Evolutionary conservation across 495 filamentous ascomycete species (phyloP).

Genomic region (Aspergillus taichungensis): DNA sequence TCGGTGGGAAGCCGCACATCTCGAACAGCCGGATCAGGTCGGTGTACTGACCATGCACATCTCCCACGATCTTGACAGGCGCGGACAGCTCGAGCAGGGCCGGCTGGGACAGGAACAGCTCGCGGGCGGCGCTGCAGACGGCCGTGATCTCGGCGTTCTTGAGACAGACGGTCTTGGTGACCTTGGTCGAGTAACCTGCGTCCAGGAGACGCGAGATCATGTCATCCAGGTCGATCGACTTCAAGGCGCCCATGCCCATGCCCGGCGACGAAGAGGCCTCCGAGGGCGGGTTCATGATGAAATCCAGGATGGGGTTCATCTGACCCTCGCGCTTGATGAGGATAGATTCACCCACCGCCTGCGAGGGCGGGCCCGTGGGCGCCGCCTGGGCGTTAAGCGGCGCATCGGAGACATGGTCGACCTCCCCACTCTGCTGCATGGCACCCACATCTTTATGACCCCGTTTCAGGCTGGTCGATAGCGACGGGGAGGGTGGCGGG

Average conservation of each 20-base stretch:
- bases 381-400: constrained; percentile 57
- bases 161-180: constrained; percentile 92
- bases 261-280: constrained; percentile 35
- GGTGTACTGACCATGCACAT: constrained; percentile 97
- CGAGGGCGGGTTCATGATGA: constrained; percentile 33
- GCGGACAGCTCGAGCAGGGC: constrained; percentile 84
- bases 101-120: constrained; percentile 86
- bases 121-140: constrained; percentile 78
- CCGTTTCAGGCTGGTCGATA: constrained; percentile 65
- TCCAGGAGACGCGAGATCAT: constrained; percentile 93
- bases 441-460: constrained; percentile 71
- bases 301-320: constrained; percentile 52
- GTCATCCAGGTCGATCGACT: constrained; percentile 88
- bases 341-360: constrained; percentile 48
- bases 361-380: constrained; percentile 32
- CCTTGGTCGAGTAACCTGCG: constrained; percentile 90
- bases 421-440: constrained; percentile 79
- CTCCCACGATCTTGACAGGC: constrained; percentile 98
- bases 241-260: constrained; percentile 60
- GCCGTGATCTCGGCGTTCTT: constrained; percentile 97
- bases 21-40: constrained; percentile 97
- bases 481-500: constrained; percentile 83
- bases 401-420: constrained; percentile 91
- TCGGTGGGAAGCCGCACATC: constrained; percentile 97
- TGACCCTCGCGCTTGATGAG: constrained; percentile 71